phyloP scores from a whole-genome alignment of 2,329 filamentous ascomycete species.

The Claviceps pusilla region DNA sequence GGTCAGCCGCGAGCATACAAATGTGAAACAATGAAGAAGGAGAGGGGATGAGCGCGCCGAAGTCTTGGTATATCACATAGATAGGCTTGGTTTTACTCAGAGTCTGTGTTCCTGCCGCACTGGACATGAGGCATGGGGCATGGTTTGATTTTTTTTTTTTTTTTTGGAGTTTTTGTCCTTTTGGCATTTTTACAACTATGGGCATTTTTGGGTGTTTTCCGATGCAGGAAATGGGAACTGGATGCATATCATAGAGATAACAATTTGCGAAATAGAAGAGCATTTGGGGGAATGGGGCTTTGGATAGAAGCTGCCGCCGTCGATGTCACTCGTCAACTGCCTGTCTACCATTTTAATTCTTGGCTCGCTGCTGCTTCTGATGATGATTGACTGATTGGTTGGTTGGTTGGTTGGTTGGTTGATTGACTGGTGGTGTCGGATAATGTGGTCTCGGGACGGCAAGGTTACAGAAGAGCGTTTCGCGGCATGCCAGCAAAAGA shows the following conservation, averaged over 20 bases:
- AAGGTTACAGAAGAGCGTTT: too few species aligned
- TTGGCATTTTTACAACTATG: not conserved
- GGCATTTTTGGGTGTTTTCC: not conserved
- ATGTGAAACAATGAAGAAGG: not conserved
- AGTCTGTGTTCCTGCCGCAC: not conserved
- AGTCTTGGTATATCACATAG: not conserved
- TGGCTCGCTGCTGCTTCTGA: not conserved
- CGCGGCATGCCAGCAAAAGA: too few species aligned
- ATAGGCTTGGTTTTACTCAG: not conserved
- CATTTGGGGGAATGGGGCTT: not conserved
- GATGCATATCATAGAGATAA: not conserved
- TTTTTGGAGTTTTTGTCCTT: not conserved
- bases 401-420: too few species aligned
- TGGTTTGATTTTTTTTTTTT: not conserved
- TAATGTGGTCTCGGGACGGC: too few species aligned
- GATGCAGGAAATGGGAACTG: not conserved
- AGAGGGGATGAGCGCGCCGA: not conserved
- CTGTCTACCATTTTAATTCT: too few species aligned
- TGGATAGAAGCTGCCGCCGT: not conserved
- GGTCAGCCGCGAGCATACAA: not conserved
- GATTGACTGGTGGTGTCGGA: too few species aligned
- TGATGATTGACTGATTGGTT: too few species aligned
- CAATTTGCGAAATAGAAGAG: not conserved
- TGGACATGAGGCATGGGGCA: not conserved
- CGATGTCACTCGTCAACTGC: not conserved